Conservation (phyloP, 2,329 filamentous ascomycete genomes). For the Aureobasidium sp. region DNA sequence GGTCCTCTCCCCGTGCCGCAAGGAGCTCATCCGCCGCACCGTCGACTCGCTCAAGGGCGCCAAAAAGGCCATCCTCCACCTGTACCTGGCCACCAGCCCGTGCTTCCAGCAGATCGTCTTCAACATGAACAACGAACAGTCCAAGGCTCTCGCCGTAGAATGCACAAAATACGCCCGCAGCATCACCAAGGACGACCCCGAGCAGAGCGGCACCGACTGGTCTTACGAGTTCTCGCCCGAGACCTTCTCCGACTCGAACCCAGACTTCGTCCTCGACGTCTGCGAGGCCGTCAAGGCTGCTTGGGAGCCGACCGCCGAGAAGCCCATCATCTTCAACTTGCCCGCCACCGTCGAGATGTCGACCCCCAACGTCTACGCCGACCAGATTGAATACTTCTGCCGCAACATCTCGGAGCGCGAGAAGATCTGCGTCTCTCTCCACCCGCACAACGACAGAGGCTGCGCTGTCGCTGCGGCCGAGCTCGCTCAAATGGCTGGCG, state of each 20-base stretch:
- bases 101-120: slow-evolving; percentile 93
- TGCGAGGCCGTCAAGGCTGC: slow-evolving; percentile 91
- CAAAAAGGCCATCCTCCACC: slow-evolving; percentile 89
- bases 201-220: slow-evolving; percentile 54
- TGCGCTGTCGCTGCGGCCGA: slow-evolving; percentile 85
- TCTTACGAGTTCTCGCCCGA: slow-evolving; percentile 77
- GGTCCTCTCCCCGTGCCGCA: slow-evolving; percentile 83
- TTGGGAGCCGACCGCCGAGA: slow-evolving; percentile 73
- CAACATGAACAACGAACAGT: slow-evolving; percentile 73
- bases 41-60: slow-evolving; percentile 81
- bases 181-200: slow-evolving; percentile 73
- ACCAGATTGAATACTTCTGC: slow-evolving; percentile 95
- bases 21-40: slow-evolving; percentile 81
- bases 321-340: slow-evolving; percentile 91
- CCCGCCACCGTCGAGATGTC: slow-evolving; percentile 93
- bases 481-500: slow-evolving; percentile 91
- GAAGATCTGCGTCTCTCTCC: slow-evolving; percentile 80
- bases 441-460: slow-evolving; percentile 91
- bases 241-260: slow-evolving; percentile 81
- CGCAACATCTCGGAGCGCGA: slow-evolving; percentile 73
- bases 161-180: slow-evolving; percentile 81
- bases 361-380: slow-evolving; percentile 91
- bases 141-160: slow-evolving; percentile 68
- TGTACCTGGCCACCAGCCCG: slow-evolving; percentile 92
- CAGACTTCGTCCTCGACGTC: slow-evolving; percentile 72